These are phyloP conservation scores for Microcera coccophila DNA, from an alignment of 2,329 filamentous ascomycete genomes.

Conservation along the genomic window DNA sequence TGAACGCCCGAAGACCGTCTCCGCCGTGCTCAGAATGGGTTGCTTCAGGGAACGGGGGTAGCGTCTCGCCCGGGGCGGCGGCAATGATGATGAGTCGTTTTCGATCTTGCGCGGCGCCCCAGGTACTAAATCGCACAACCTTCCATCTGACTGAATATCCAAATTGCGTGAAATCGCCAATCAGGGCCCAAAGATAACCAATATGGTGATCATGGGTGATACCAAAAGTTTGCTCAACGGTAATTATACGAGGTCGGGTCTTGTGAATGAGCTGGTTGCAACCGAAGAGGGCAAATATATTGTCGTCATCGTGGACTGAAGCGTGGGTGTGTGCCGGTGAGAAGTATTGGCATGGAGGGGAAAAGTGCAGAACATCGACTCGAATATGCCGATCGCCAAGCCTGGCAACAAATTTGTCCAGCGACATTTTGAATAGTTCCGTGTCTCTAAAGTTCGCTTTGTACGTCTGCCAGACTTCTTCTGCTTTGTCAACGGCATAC, in stretches of 20 bases:
- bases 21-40: conserved; percentile 51
- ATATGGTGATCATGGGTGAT: conserved; percentile 52
- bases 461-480: conserved; percentile 56
- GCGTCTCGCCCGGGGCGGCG: conserved; percentile 62
- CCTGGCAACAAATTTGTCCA: conserved; percentile 46
- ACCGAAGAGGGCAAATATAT: conserved; percentile 57
- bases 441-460: conserved; percentile 52
- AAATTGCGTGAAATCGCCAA: conserved; percentile 60
- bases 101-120: conserved; percentile 48
- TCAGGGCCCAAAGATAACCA: conserved; percentile 54
- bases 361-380: conserved; percentile 69
- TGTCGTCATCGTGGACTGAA: conserved; percentile 66
- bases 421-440: conserved; percentile 44
- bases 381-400: conserved; percentile 31
- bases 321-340: conserved; percentile 67
- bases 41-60: conserved; percentile 61
- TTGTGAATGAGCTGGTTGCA: conserved; percentile 54
- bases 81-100: conserved; percentile 56
- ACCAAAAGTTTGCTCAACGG: conserved; percentile 75
- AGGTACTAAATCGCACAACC: conserved; percentile 50
- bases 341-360: conserved; percentile 73
- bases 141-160: conserved; percentile 71
- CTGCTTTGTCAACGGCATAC: conserved; percentile 62
- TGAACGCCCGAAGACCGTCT: conserved; percentile 36
- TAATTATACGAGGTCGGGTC: conserved; percentile 63